Base-by-base conservation (phyloP, 2,329 filamentous ascomycete genomes). In the Penicillium oxalicum region DNA sequence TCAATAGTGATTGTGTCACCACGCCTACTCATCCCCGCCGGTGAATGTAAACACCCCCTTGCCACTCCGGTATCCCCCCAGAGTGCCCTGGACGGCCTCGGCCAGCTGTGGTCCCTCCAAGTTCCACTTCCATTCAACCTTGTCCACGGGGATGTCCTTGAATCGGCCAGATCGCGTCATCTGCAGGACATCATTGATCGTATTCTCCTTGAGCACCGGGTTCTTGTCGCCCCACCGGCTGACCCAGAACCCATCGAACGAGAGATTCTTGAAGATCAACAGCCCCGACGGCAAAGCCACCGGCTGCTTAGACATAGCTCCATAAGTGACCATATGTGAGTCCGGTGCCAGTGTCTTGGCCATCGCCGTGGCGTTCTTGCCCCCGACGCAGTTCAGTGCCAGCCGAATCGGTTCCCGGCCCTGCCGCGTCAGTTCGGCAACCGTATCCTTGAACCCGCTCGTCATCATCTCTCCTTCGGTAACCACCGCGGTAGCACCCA, bases 171-270 rank as follows among this genome's bases (percentile, higher is more conserved):
- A 72, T 12, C 87, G 76, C 26, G 85, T 87, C 65, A 95, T 69
- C 36, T 83, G 79, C 52, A 98, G 72, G 33, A 98, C 84, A 70
- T 95, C 88, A 25, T 86, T 79, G n/a, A 97, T 83, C 39, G 89
- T 95, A 63, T 78, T 79, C 65, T 81, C 80, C 74, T 94, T 94
- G 51, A 85, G 83, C 5, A 77, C 76, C 0, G 83, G 80, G 59
- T 96, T 78, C 54, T 77, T 73, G 64, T 91, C 84, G 41, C 87
- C 88, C 91, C 93, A 97, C 51, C 79, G 82, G 64, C 87, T 93
- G 25, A 97, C 83, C 93, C 93, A 98, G 70, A 97, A 98, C 4
- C 93, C 94, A 53, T 88, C 80, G 63, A 96, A 95, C 44, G 81
- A 78, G 45, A 97, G 77, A 60, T 97, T 83, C 70, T 91, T 93